Evolutionary conservation across 139 green algal species (phyloP), one percentile per base, ranked within the genome.

Genomic region (Astrephomene gubernaculifera): DNA sequence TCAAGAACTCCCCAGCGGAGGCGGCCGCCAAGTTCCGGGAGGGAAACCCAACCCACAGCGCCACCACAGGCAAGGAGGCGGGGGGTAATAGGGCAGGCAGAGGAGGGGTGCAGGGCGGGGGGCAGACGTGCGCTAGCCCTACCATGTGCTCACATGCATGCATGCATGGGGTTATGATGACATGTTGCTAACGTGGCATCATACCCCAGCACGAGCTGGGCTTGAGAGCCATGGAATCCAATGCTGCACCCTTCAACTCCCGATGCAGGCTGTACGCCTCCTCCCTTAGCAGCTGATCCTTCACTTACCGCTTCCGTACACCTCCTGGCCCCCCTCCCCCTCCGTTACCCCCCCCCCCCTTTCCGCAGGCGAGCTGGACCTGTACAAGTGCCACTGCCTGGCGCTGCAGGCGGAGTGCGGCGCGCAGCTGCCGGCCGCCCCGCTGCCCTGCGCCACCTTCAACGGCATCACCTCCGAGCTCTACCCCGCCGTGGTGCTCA

Each of bases 1-100:
- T 99, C 45, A 99, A 99, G 89, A 99, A 99, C 92, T 96, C 91
- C 14, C 90, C 94, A 2, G 93, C 86, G 3, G 97, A 99, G 44
- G 97, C 96, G 3, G 68, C 76, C 1, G 93, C 93, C 54, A 99
- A 99, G 93, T 82, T 67, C 69, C 86, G 89, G 83, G 84, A 86
- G 27, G 95, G 94, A 67, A 94, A 95, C 84, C 97, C 97, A 71
- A 94, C 95, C 6, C 97, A 99, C 92, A 95, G 81, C 52, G 97
- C 96, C 52, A 98, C 96, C 41, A 94, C 92, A 8, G 96, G 94
- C 57, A n/a, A n/a, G 95, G 96, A 90, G 69, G n/a, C 97, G 98
- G 87, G 17, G 1, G 36, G 9, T 9, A 27, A n/a, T 36, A 33
- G 19, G 57, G 57, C 17, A 25, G 49, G 49, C 14, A 65, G 57